phyloP scores from a whole-genome alignment of 805 yeast genomes.

The Candida dendrica region DNA sequence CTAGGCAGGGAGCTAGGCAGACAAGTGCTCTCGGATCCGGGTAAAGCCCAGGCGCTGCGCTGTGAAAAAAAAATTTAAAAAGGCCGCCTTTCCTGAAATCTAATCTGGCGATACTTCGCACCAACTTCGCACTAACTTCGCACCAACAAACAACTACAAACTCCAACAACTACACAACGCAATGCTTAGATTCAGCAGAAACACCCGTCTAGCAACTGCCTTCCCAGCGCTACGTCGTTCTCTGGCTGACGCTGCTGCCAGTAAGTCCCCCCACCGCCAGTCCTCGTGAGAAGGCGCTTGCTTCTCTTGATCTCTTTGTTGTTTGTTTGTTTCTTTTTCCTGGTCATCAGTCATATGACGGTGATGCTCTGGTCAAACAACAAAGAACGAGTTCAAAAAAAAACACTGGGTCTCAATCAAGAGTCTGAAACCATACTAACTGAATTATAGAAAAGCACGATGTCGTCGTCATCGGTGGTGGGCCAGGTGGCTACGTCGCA shows the following conservation, averaged over 20 bases:
- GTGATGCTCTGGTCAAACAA: too few species aligned
- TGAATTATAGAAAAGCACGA: conserved; percentile 52
- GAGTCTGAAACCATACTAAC: too few species aligned
- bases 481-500: conserved; percentile 99
- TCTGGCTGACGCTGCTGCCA: conserved; percentile 15
- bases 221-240: conserved; percentile 8
- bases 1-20: too few species aligned
- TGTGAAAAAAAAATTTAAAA: too few species aligned
- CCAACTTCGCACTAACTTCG: neutral
- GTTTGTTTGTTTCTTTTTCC: too few species aligned
- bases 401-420: too few species aligned
- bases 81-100: neutral
- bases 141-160: neutral
- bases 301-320: too few species aligned
- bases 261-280: neutral
- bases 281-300: too few species aligned
- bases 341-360: too few species aligned
- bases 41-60: neutral
- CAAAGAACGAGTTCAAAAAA: too few species aligned
- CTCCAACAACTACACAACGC: neutral
- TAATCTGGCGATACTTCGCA: neutral
- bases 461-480: conserved; percentile 94
- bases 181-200: conserved; percentile 14
- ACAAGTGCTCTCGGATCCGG: neutral
- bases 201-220: conserved; percentile 6